These are phyloP conservation scores for Monilinia vaccinii-corymbosi DNA, from an alignment of 2,329 filamentous ascomycete genomes.

Conservation along the genomic window DNA sequence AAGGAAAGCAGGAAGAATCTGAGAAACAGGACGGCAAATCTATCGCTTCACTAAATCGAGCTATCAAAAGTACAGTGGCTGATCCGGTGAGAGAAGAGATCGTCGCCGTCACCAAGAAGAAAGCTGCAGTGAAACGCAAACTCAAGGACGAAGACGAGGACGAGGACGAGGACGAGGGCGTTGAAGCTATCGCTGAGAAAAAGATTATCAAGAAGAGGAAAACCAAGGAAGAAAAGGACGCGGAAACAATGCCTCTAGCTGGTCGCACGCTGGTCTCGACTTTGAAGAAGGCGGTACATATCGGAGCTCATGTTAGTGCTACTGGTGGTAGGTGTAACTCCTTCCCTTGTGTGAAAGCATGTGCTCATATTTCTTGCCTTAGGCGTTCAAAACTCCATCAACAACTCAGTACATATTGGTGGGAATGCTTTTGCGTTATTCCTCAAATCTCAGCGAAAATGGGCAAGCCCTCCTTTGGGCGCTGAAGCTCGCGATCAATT, in stretches of 20 bases:
- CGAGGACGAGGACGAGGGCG: conserved; percentile 17
- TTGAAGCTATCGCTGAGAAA: conserved; percentile 10
- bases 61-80: neutral
- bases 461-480: conserved; percentile 72
- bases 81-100: neutral
- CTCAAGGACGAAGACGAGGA: conserved; percentile 21
- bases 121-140: conserved; percentile 23
- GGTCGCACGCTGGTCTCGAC: conserved; percentile 54
- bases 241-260: conserved; percentile 54
- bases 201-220: conserved; percentile 37
- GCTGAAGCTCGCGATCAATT: conserved; percentile 62
- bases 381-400: conserved; percentile 84
- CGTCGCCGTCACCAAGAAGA: conserved; percentile 10
- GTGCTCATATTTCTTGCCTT: conserved; percentile 8
- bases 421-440: conserved; percentile 93
- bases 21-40: neutral
- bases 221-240: conserved; percentile 47
- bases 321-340: conserved; percentile 60
- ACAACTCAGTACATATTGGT: conserved; percentile 70
- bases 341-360: conserved; percentile 1
- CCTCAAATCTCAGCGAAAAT: conserved; percentile 93
- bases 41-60: neutral
- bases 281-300: conserved; percentile 63
- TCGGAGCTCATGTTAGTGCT: conserved; percentile 86
- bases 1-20: neutral